Evolutionary conservation across 306 rosid genomes (phyloP), one percentile per base, ranked within the genome.

Genomic region (Vicia sativa): DNA sequence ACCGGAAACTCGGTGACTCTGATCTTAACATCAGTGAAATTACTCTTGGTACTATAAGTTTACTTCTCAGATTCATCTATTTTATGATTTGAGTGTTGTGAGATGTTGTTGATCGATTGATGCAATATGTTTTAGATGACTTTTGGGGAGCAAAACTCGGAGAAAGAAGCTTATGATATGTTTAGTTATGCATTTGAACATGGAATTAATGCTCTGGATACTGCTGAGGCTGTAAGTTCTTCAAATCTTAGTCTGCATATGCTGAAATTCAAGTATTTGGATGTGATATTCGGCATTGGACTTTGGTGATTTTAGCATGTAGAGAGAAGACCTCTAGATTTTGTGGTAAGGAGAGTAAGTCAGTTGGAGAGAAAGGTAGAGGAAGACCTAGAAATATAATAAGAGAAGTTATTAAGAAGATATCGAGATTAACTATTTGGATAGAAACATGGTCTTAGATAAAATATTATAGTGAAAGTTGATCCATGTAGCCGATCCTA

Each of bases 1-100:
- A 77, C 74, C 61, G 86, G 59, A 93, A 82, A 21, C 86, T 93
- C 7, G 97, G 96, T 9, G 95, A 93, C 38, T 93, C 97, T 19
- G 95, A 93, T 89, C 97, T 88, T 21, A 75, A 58, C 48, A 72
- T 93, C 34, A 90, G 96, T 65, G 98, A 93, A 79, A 80, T 93
- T 72, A 88, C 96, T 37, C 76, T 83, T 15, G 97, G 96, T 37
- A 93, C 98, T 21, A 95, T 90, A 80, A 73, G 73, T 71, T 25
- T 54, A 48, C 11, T 48, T 46, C 54, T 48, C 49, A 3, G n/a
- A 6, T 15, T 45, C 53, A 61, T 28, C 4, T 13, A 6, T 29
- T n/a, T 55, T 11, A 0, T 28, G 2, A 43, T 26, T 28, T 38
- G 5, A 37, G 5, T 54, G 9, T 45, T 35, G 9, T 31, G 23